Base-by-base conservation (phyloP, 345 rosid genomes). In the Mercurialis annua region DNA sequence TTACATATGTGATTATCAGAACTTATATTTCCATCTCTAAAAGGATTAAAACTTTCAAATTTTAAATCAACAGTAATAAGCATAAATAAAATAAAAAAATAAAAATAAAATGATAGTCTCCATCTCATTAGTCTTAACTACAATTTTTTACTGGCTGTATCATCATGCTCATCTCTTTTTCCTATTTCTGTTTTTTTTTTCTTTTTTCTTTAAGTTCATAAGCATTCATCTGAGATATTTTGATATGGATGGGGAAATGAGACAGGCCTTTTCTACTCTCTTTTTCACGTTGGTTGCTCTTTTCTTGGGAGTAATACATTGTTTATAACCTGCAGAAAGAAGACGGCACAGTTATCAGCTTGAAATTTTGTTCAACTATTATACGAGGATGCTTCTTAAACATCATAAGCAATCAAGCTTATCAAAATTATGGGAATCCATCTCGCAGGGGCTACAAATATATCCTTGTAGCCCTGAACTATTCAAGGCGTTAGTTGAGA, bases 381-480 rank as follows among this genome's bases (percentile, higher is more conserved):
- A 84, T 65, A 69, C 83, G 77, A 86, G 76, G 82, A 82, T 91
- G 89, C 88, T 89, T 68, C 80, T 67, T 75, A 85, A 89, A 76
- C 87, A 91, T 82, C 83, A 80, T 57, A 78, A 78, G 78, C 83
- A 81, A 71, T 73, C 81, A 72, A 71, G 74, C 79, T 71, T 84
- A 72, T 71, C 90, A 49, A 83, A 80, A 76, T 76, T 86, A 27
- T 93, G 90, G 98, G 89, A 79, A n/a, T 75, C 89, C 55, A 74
- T 87, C 70, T 63, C 82, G 71, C 85, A 76, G 44, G 97, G 97
- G 68, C 75, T 93, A 74, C 85, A 87, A 71, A 74, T 82, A 55
- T 93, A 90, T 81, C 98, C 98, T 57, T 83, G 50, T 75, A 93
- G 72, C 70, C 80, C 87, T 8, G 87, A 86, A 74, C 88, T 93